Evolutionary conservation across 306 rosid species (phyloP), one percentile per base, ranked within the genome.

Genomic region (Psophocarpus tetragonolobus): DNA sequence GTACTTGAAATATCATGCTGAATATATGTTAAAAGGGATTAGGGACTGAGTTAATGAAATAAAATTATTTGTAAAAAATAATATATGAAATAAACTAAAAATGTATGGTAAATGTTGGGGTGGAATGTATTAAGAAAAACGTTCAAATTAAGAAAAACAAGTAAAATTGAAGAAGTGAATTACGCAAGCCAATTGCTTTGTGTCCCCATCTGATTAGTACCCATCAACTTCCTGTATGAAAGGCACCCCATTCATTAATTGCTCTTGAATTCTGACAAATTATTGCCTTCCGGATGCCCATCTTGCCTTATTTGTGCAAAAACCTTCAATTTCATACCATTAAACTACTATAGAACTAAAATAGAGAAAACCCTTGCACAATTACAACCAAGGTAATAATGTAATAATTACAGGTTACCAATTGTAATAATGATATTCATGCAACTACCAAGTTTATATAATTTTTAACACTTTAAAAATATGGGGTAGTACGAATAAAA

Each of bases 151-250:
- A 62, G 5, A 61, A 75, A 44, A 39, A 18, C 44, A 58, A 7
- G 15, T 8, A 41, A 39, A 39, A 27, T 4, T 41, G 45, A 60
- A 45, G 3, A 18, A 7, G 4, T 36, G 5, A 60, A 74, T 29
- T 27, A 60, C 20, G 30, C 21, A 29, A 74, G 32, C 21, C 70
- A 42, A 29, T 24, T 4, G 44, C 39, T 42, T 74, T 42, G 21
- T 33, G 35, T 36, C 50, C 66, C 79, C 50, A 63, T 62, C 14
- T 80, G 75, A 71, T 64, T 77, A 51, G 70, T 38, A 82, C 75
- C 73, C 54, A 21, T 11, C 78, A 76, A 82, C 82, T 58, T 71
- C 79, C 30, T 8, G 3, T 3, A 56, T 23, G 41, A 77, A 21
- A 69, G 58, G 5, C 63, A 42, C 71, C 71, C 21, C 61, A 42